These are phyloP conservation scores for Plicaturopsis crispa DNA, from an alignment of 768 basidiomycete species.

Conservation along the genomic window DNA sequence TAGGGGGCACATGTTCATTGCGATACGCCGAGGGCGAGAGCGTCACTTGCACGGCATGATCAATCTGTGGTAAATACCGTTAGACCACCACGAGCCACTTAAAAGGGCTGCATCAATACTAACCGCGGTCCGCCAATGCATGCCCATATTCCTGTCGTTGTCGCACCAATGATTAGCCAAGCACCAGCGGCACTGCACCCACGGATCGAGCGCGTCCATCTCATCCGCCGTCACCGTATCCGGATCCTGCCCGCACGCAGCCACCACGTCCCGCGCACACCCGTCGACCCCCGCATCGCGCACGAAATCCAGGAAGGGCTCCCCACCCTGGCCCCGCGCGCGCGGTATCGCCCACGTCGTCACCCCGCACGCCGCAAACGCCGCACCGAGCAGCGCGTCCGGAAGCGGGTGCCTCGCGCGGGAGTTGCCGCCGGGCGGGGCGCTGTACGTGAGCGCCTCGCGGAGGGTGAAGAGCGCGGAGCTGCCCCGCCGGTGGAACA, in stretches of 20 bases:
- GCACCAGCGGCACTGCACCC: constrained; percentile 26
- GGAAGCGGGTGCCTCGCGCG: too few species aligned
- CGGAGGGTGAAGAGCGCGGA: constrained; percentile 22
- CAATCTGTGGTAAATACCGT: too few species aligned
- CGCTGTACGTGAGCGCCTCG: constrained; percentile 19
- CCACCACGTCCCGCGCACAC: constrained; percentile 16
- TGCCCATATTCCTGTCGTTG: constrained; percentile 19
- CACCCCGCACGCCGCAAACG: too few species aligned
- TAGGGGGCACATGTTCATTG: too few species aligned
- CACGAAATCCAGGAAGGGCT: constrained; percentile 9
- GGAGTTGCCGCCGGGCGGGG: too few species aligned
- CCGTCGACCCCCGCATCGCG: constrained; percentile 21
- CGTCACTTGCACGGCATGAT: too few species aligned
- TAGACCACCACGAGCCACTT: too few species aligned
- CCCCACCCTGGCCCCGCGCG: constrained; percentile 6
- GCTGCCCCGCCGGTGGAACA: constrained; percentile 25
- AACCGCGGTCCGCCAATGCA: constrained; percentile 27
- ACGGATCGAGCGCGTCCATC: constrained; percentile 19
- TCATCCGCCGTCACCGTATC: constrained; percentile 6
- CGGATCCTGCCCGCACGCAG: constrained; percentile 21
- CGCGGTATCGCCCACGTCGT: constrained; percentile 3
- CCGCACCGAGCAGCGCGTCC: too few species aligned
- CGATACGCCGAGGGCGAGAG: too few species aligned
- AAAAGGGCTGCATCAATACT: constrained; percentile 7
- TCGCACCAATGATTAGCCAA: constrained; percentile 7